These are phyloP conservation scores for Arxiozyma slooffiae DNA, from an alignment of 1,139 yeast genomes.

Conservation along the genomic window DNA sequence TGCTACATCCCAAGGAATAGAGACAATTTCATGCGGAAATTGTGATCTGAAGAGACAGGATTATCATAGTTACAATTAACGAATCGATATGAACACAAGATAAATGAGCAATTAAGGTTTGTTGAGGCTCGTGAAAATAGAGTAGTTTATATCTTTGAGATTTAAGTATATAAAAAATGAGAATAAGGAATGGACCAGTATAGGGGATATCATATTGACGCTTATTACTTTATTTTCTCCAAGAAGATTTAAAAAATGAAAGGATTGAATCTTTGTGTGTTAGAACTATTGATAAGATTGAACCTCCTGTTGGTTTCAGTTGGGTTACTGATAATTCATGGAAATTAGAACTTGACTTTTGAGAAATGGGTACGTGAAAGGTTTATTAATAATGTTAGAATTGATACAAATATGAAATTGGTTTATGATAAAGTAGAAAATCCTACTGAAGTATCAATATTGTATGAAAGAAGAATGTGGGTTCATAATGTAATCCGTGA, in stretches of 20 bases:
- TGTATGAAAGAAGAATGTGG: conserved; percentile 50
- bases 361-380: conserved; percentile 48
- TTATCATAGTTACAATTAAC: conserved; percentile 39
- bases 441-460: conserved; percentile 23
- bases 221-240: conserved; percentile 40
- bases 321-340: conserved; percentile 41
- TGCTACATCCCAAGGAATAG: conserved; percentile 50
- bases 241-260: conserved; percentile 27
- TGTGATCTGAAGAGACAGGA: conserved; percentile 55
- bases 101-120: conserved; percentile 31
- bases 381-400: conserved; percentile 43
- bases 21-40: conserved; percentile 36
- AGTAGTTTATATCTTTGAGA: conserved; percentile 59
- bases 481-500: not conserved
- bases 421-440: conserved; percentile 45
- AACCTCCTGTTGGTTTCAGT: conserved; percentile 51
- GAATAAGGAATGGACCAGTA: conserved; percentile 48
- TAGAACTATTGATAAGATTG: conserved; percentile 33
- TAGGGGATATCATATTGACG: conserved; percentile 50
- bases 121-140: conserved; percentile 30
- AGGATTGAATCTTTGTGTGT: conserved; percentile 19
- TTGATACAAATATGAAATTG: conserved; percentile 69
- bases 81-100: conserved; percentile 37
- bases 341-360: conserved; percentile 53
- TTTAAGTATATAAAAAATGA: conserved; percentile 47